Evolutionary conservation across 768 basidiomycete species (phyloP).

Genomic region (Dacryopinax spathularia): DNA sequence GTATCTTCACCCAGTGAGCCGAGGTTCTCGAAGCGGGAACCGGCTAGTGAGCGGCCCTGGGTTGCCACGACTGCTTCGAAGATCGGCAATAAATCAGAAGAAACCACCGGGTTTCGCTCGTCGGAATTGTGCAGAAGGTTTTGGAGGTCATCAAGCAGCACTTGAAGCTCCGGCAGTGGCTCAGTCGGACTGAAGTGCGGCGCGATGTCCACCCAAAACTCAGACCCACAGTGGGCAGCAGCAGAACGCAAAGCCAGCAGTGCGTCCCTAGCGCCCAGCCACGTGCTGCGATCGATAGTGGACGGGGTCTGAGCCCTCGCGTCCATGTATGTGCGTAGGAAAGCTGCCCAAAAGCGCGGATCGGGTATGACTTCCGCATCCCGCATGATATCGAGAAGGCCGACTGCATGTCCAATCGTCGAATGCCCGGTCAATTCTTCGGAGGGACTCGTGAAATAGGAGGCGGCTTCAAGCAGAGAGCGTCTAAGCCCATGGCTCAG

Average conservation of each 20-base stretch:
- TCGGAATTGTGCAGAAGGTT: background rate
- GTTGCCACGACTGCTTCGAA: background rate
- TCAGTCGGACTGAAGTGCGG: background rate
- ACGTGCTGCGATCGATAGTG: background rate
- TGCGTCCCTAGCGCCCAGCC: background rate
- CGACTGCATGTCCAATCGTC: background rate
- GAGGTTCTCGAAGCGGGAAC: background rate
- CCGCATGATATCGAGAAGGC: background rate
- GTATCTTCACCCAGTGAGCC: background rate
- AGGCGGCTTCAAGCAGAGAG: background rate
- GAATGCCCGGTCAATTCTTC: too few relatives aligned
- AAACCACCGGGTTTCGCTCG: too few relatives aligned
- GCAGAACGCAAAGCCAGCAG: slow-evolving; percentile 7
- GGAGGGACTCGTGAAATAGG: background rate
- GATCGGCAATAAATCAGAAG: too few relatives aligned
- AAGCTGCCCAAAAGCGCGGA: background rate
- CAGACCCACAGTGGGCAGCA: slow-evolving; percentile 4
- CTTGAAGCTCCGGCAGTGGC: slow-evolving; percentile 12
- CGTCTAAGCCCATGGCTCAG: background rate
- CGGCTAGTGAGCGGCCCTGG: background rate
- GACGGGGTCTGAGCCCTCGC: background rate
- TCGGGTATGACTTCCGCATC: background rate
- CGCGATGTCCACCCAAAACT: slow-evolving; percentile 2
- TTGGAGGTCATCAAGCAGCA: slow-evolving; percentile 12
- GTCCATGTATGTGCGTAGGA: background rate